These are phyloP conservation scores for Canna indica DNA, from an alignment of 176 grass and related monocot species.

Conservation along the genomic window DNA sequence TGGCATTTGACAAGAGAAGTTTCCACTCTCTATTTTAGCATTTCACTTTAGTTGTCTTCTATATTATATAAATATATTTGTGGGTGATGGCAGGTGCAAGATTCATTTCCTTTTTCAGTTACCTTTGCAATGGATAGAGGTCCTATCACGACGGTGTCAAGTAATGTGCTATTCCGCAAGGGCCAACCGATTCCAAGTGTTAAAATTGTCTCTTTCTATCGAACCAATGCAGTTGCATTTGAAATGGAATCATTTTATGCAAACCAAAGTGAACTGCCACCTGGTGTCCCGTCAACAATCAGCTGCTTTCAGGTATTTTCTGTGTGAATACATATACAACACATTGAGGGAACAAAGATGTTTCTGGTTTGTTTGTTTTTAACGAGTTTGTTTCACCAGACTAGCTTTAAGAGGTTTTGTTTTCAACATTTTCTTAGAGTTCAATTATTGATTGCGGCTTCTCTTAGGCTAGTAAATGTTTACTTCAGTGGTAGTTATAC, in stretches of 20 bases:
- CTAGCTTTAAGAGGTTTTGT: not conserved
- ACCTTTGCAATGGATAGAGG: constrained; percentile 54
- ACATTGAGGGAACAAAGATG: not conserved
- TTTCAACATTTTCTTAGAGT: not conserved
- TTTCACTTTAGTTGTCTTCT: not conserved
- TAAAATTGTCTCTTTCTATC: constrained; percentile 56
- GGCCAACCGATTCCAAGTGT: constrained; percentile 77
- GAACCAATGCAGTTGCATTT: constrained; percentile 50
- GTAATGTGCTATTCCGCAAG: constrained; percentile 50
- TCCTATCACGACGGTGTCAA: constrained; percentile 48
- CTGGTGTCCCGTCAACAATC: constrained; percentile 44
- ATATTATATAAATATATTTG: not conserved
- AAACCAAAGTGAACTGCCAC: constrained; percentile 61
- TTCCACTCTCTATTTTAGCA: not conserved
- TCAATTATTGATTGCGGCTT: not conserved
- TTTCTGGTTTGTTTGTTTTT: not conserved
- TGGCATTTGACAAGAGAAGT: not conserved
- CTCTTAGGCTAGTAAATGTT: not conserved
- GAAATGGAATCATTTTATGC: constrained; percentile 79
- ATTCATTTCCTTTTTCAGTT: constrained; percentile 67
- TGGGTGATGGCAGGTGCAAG: constrained; percentile 57
- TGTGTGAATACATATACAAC: not conserved
- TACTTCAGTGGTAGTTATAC: not conserved
- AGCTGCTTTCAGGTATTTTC: constrained; percentile 66
- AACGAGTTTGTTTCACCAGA: not conserved